phyloP scores from a whole-genome alignment of 2,329 filamentous ascomycete species.

The Cadophora malorum region DNA sequence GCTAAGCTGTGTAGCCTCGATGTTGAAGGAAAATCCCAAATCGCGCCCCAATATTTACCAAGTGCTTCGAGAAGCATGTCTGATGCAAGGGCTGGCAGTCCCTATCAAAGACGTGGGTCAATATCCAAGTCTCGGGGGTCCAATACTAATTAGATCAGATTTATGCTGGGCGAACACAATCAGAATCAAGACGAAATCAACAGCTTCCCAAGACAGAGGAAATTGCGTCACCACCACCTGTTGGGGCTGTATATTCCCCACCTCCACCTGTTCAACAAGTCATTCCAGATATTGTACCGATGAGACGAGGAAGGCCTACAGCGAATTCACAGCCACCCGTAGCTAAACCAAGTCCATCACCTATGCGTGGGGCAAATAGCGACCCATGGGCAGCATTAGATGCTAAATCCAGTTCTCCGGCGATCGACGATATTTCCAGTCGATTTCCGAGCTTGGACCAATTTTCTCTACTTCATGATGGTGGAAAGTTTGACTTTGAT shows the following conservation, averaged over 20 bases:
- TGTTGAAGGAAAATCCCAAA: conserved; percentile 83
- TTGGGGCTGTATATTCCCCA: conserved; percentile 84
- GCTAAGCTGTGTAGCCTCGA: conserved; percentile 66
- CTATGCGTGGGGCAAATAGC: conserved; percentile 69
- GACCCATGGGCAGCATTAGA: conserved; percentile 95
- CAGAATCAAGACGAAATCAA: conserved; percentile 66
- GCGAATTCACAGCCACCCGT: conserved; percentile 54
- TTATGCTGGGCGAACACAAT: conserved; percentile 68
- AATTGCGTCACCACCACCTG: conserved; percentile 59
- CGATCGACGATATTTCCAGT: conserved; percentile 80
- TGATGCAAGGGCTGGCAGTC: conserved; percentile 85
- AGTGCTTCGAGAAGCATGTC: conserved; percentile 83
- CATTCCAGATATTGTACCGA: conserved; percentile 90
- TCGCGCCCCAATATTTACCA: conserved; percentile 91
- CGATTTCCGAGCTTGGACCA: conserved; percentile 92
- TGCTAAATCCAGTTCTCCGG: conserved; percentile 60
- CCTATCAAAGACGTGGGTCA: conserved; percentile 86
- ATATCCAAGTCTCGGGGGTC: conserved; percentile 3
- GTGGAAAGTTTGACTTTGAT: conserved; percentile 84
- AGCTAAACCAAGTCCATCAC: conserved; percentile 68
- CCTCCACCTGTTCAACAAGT: conserved; percentile 71
- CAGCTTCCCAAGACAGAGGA: conserved; percentile 62
- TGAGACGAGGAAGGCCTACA: conserved; percentile 83
- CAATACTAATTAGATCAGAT: conserved; percentile 59
- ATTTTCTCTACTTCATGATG: conserved; percentile 88